These are phyloP conservation scores for Sporothrix dimorphospora DNA, from an alignment of 2,329 filamentous ascomycete species.

Conservation along the genomic window DNA sequence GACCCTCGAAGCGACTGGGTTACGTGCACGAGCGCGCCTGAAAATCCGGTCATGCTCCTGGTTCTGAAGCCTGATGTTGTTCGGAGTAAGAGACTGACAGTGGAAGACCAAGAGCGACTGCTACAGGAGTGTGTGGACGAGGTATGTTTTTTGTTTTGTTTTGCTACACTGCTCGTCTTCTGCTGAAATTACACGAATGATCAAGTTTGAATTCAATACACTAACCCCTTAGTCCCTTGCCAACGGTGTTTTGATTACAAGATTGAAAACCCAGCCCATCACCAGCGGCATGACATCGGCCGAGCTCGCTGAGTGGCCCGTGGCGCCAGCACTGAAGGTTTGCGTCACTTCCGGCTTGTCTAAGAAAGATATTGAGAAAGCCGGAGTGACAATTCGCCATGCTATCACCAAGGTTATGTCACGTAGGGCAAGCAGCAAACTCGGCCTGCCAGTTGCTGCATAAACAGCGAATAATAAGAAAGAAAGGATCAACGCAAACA, in stretches of 20 bases:
- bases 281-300: constrained; percentile 65
- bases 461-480: constrained; percentile 2
- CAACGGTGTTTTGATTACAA: constrained; percentile 87
- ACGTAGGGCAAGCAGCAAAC: constrained; percentile 50
- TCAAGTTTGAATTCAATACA: background rate
- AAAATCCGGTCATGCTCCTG: constrained; percentile 87
- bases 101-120: constrained; percentile 80
- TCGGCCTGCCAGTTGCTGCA: constrained; percentile 32
- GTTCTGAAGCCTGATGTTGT: constrained; percentile 83
- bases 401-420: constrained; percentile 92
- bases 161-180: background rate
- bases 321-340: constrained; percentile 84
- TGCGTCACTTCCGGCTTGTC: constrained; percentile 86
- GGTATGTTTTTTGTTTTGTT: constrained; percentile 59
- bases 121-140: constrained; percentile 95
- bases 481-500: background rate
- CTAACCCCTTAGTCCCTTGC: constrained; percentile 65
- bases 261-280: constrained; percentile 78
- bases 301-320: constrained; percentile 68
- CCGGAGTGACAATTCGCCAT: constrained; percentile 83
- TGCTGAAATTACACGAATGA: too few relatives aligned
- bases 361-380: constrained; percentile 95
- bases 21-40: constrained; percentile 73
- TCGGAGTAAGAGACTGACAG: constrained; percentile 65
- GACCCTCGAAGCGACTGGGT: constrained; percentile 96